Evolutionary conservation across 768 basidiomycete genomes (phyloP), one percentile per base, ranked within the genome.

Genomic region (Mycena amicta): DNA sequence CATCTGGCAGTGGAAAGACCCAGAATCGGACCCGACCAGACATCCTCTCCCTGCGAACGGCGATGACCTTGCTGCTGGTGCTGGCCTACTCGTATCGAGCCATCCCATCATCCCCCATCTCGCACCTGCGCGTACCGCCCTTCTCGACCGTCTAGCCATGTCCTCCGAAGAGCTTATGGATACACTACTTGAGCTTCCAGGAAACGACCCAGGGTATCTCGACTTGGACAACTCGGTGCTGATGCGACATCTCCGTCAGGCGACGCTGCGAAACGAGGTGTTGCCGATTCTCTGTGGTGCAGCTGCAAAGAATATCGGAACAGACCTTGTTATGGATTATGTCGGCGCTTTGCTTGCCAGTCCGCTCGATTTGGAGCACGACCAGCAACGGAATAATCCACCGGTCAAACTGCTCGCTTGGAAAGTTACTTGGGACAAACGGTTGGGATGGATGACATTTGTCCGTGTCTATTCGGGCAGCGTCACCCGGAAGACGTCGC

Each of bases 381-480:
- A 80, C 41, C 65, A 64, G 15, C 82, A 83, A 61, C 68, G 67
- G 18, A 64, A 71, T 23, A 82, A 82, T 53, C 68, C 80, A 0
- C 83, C 86, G 1, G 67, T 90, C 23, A 84, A 82, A 31, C 70
- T 88, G 61, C 76, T 95, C 26, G 93, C 90, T 2, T 95, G 93
- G 93, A 95, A 95, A 69, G 93, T 95, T 22, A 80, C 77, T 28
- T 93, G 92, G 92, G 92, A 95, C 67, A 86, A 85, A 57, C 83
- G 81, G 64, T 72, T 75, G 55, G 93, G 93, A 23, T 95, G 93
- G 93, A 93, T 95, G 92, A 94, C 93, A 2, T 95, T 93, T 68
- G 88, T 95, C 37, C 80, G 93, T 25, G 83, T 95, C 20, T 95
- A 95, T 71, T 93, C 92, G 53, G 92, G 92, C 16, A 89, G 83